Evolutionary conservation across 441 rosid species (phyloP), one percentile per base, ranked within the genome.

Genomic region (Flueggea neowawraea): DNA sequence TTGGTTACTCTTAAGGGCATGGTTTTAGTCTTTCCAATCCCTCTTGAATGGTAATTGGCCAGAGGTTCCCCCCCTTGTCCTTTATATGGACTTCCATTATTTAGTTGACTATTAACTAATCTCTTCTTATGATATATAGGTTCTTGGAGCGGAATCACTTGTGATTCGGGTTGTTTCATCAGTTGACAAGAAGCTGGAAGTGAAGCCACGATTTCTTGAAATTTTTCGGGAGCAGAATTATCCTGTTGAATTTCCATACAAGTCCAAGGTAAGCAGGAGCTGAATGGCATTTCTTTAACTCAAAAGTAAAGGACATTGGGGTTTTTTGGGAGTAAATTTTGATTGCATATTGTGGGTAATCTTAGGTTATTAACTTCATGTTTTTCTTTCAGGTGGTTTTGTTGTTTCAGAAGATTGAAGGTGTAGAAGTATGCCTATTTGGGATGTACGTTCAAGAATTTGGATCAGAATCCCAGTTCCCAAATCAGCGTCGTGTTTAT

Each of bases 391-490:
- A 95, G 99, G 99, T 92, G 47, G 59, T 96, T 79, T 72, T 96
- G 75, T 67, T 96, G 81, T 93, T 96, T 78, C 99, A 96, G 82
- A 96, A 90, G 90, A 96, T 96, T 70, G 98, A 95, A 79, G 99
- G 99, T 49, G 99, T 96, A 59, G 99, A 96, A 78, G 99, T 96
- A 41, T 93, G 99, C 79, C 73, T 96, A 52, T 96, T 96, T 75
- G 98, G 99, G 62, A 96, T 96, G 99, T 96, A 96, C 55, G 98
- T 93, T 66, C 99, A 95, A 78, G 99, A 95, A 88, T 95, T 89
- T 67, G 99, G 98, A 69, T 78, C 98, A 52, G 99, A 96, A 77
- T 76, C 83, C 58, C 83, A 80, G 62, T 87, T 82, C 72, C 97
- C 91, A 55, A 91, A 88, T 82, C 97, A 88, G 68, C 91, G 94